These are phyloP conservation scores for Alternaria angustiovoidea DNA, from an alignment of 2,329 filamentous ascomycete species.

Conservation along the genomic window DNA sequence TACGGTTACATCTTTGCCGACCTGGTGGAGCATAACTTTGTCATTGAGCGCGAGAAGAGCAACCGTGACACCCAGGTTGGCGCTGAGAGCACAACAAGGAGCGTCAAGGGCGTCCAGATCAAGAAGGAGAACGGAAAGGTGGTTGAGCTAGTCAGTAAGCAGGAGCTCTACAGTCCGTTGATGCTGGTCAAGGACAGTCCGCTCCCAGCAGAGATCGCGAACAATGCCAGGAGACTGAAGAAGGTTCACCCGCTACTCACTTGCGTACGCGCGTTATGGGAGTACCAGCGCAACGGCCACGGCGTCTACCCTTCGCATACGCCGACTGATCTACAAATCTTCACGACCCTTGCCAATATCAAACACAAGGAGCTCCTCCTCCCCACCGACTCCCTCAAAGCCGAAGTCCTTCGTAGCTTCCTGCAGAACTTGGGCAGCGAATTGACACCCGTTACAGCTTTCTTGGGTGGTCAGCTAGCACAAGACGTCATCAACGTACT, in stretches of 20 bases:
- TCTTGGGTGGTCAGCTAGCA: constrained; percentile 87
- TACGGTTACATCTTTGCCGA: constrained; percentile 97
- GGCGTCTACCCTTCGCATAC: constrained; percentile 58
- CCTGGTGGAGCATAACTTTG: constrained; percentile 87
- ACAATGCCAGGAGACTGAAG: constrained; percentile 71
- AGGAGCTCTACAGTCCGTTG: constrained; percentile 88
- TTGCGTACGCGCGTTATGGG: constrained; percentile 89
- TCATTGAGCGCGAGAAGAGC: constrained; percentile 83
- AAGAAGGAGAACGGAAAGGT: constrained; percentile 68
- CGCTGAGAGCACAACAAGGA: constrained; percentile 79
- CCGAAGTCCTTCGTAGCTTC: constrained; percentile 80
- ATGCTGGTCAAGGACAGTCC: constrained; percentile 82
- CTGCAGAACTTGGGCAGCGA: constrained; percentile 86
- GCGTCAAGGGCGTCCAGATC: constrained; percentile 74
- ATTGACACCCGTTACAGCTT: constrained; percentile 84
- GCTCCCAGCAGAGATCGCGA: constrained; percentile 72
- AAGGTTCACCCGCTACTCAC: constrained; percentile 85
- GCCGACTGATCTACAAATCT: constrained; percentile 68
- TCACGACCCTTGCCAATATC: constrained; percentile 78
- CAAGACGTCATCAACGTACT: constrained; percentile 98
- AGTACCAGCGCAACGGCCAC: constrained; percentile 69
- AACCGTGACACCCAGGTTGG: constrained; percentile 70
- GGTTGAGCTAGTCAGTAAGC: constrained; percentile 90
- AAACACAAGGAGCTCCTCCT: constrained; percentile 73
- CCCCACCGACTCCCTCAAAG: constrained; percentile 54